Evolutionary conservation across 108 stramenopile genomes (phyloP).

Genomic region (Seminavis robusta): DNA sequence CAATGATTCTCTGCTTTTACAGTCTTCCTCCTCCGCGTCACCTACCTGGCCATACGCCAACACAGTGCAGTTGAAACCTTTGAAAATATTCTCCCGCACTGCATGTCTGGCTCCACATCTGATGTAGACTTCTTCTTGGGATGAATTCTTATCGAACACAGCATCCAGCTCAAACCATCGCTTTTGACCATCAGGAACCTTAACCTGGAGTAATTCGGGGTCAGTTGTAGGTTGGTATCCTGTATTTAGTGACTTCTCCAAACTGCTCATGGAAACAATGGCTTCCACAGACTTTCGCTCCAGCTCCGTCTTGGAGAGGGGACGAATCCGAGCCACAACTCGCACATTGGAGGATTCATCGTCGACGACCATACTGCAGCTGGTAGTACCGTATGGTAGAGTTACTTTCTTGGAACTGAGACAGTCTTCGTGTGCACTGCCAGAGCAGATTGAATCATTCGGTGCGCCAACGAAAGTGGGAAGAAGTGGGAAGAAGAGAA

Average conservation of each 20-base stretch:
- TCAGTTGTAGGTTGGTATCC: neutral
- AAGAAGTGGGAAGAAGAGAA: too few relatives aligned
- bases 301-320: conserved; percentile 89
- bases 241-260: neutral
- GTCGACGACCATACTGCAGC: too few relatives aligned
- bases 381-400: too few relatives aligned
- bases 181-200: conserved; percentile 51
- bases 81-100: conserved; percentile 91
- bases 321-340: conserved; percentile 95
- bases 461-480: too few relatives aligned
- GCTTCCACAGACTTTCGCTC: too few relatives aligned
- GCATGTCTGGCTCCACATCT: conserved; percentile 76
- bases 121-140: conserved; percentile 91
- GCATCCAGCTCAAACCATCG: conserved; percentile 93
- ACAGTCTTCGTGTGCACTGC: too few relatives aligned
- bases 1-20: neutral
- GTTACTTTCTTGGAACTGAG: too few relatives aligned
- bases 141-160: conserved; percentile 79
- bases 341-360: too few relatives aligned
- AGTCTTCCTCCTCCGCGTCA: neutral
- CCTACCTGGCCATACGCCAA: conserved; percentile 98
- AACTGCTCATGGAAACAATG: too few relatives aligned
- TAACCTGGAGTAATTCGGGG: conserved; percentile 51
- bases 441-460: too few relatives aligned
- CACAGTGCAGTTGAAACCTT: conserved; percentile 98